Base-by-base conservation (phyloP, 139 green algal genomes). In the Picochlorum costavermella region DNA sequence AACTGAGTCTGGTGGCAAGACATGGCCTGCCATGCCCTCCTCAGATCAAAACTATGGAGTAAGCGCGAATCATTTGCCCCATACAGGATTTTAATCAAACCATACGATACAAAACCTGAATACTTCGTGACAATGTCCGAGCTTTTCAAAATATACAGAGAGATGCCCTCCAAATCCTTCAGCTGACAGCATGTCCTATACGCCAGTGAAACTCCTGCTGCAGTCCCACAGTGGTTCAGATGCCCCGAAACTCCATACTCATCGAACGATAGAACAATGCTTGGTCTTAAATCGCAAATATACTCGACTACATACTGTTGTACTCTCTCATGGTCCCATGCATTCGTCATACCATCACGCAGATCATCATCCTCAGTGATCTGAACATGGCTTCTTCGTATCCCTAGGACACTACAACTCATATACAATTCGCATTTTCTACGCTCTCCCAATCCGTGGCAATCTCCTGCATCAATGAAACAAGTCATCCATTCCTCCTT, bases 201-300 rank as follows among this genome's bases (percentile, higher is more conserved):
- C 23, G n/a, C 16, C 49, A 25, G 61, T 50, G 33, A 26, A 37
- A 62, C 65, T 25, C 60, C 70, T n/a, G 30, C 14, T 29, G 40
- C 43, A 28, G 61, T 59, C 17, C 56, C 66, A 17, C 51, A 36
- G 29, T 84, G 78, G 55, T 84, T 84, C 28, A 57, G 68, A 57
- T 84, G 78, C 10, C 72, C 72, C 17, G 77, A 84, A 33, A 84
- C 77, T 29, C 78, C 78, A 23, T 46, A 37, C 2, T 13, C 36
- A 37, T 84, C 78, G 65, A 84, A 84, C n/a, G 78, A 83, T 16
- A 84, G 44, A 4, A 84, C 43, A 77, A 84, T 55, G 11, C 51
- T 6, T 3, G 70, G 63, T 6, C 31, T 31, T 4, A 62, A 31
- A 8, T 53, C 12, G 10, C 37, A 29, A 6, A 74, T 63, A 3